Base-by-base conservation (phyloP, 2,329 filamentous ascomycete genomes). In the Hypoxylon sp. region DNA sequence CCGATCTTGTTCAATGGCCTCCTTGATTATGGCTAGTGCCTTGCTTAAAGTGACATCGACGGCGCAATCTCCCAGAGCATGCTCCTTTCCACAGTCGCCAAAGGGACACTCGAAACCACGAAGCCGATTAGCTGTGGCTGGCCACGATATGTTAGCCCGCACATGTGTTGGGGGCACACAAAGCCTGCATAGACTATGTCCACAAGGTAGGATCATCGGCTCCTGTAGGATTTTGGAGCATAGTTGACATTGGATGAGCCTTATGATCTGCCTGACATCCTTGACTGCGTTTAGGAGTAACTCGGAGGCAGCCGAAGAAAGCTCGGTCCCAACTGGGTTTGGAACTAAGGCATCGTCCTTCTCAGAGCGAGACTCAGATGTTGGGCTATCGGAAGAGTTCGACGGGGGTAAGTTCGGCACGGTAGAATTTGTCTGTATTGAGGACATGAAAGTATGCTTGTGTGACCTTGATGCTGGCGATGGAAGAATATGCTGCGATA, bases 171-270 rank as follows among this genome's bases (percentile, higher is more conserved):
- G 80, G 1, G 94, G 94, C 1, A 97, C 81, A 79, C 94, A 98
- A 54, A 80, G 79, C 74, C 87, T 89, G 81, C 94, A 98, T 10
- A 97, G 80, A 10, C 90, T 91, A 75, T 91, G 88, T 29, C 94
- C 94, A 78, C 94, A 98, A 4, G 94, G 94, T 3, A 97, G 82
- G 0, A 92, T 92, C 63, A 94, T 85, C 4, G 94, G 92, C 8
- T 88, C 84, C 50, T 81, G 84, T 31, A 96, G 83, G 0, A 91
- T 90, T 47, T 83, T 83, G 3, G 90, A 92, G 79, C 94, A 97
- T 69, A 87, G 82, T 10, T 86, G 86, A 78, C 94, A 98, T 80
- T 97, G 93, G 59, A 96, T 85, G 44, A 96, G 82, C 47, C 90
- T 90, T 68, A 97, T 85, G 60, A 94, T 83, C 63, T 87, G 82